A percentile compares a stretch with the other conserved stretches of the same genome.
Conservation (phyloP, 768 basidiomycete species). For the Hypholoma fasciculare region DNA sequence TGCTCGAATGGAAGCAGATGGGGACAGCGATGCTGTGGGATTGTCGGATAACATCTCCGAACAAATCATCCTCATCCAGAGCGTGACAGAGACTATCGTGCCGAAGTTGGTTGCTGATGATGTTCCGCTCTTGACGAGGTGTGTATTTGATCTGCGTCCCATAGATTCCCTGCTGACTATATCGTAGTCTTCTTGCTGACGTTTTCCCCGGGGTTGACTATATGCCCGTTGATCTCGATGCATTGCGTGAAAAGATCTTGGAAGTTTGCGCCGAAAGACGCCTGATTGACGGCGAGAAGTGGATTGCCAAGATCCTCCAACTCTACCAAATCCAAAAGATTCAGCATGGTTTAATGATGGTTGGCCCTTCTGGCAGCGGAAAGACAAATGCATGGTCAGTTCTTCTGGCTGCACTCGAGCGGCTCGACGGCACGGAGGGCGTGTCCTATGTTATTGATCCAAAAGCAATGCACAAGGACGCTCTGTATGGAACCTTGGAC, state of each 20-base stretch:
- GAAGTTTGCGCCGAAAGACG: slow-evolving; percentile 86
- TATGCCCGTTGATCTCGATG: slow-evolving; percentile 83
- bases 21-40: slow-evolving; percentile 42
- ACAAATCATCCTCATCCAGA: slow-evolving; percentile 97
- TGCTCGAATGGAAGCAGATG: slow-evolving; percentile 39
- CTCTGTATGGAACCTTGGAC: slow-evolving; percentile 95
- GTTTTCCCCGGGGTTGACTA: slow-evolving; percentile 98
- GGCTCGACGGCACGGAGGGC: slow-evolving; percentile 90
- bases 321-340: slow-evolving; percentile 99
- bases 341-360: slow-evolving; percentile 99
- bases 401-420: slow-evolving; percentile 84
- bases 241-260: slow-evolving; percentile 80
- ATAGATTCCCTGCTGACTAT: slow-evolving; percentile 6
- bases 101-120: slow-evolving; percentile 98
- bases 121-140: slow-evolving; percentile 93
- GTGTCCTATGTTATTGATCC: slow-evolving; percentile 97
- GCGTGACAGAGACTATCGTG: slow-evolving; percentile 97
- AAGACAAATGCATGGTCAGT: slow-evolving; percentile 98
- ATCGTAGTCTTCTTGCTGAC: slow-evolving; percentile 80
- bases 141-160: slow-evolving; percentile 18
- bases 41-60: slow-evolving; percentile 80
- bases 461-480: slow-evolving; percentile 99
- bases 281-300: slow-evolving; percentile 82
- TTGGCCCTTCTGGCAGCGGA: slow-evolving; percentile 94
- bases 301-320: slow-evolving; percentile 95